Conservation (phyloP, 768 basidiomycete genomes). For the Holtermannia corniformis region DNA sequence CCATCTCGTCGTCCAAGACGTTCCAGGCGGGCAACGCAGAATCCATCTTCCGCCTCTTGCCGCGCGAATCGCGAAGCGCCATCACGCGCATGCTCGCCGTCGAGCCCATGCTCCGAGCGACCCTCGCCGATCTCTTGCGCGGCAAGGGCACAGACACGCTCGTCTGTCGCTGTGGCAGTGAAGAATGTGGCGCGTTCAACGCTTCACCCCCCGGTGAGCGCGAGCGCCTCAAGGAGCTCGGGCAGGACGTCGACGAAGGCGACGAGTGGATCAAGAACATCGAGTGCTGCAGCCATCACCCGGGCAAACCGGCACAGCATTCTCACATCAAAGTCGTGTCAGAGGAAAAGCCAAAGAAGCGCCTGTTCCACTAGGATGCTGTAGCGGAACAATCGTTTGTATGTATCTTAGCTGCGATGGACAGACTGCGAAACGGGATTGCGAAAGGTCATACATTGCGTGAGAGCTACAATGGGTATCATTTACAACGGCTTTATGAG, state of each 20-base stretch:
- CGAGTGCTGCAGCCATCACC: slow-evolving; percentile 39
- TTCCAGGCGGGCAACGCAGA: slow-evolving; percentile 68
- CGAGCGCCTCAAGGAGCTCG: slow-evolving; percentile 31
- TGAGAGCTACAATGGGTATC: too few relatives aligned
- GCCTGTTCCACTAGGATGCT: slow-evolving; percentile 36
- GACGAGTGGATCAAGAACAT: slow-evolving; percentile 82
- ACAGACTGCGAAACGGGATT: too few relatives aligned
- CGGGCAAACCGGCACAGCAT: slow-evolving; percentile 18
- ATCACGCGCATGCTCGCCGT: slow-evolving; percentile 89
- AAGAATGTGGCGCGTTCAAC: slow-evolving; percentile 43
- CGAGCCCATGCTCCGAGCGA: slow-evolving; percentile 79
- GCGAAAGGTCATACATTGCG: too few relatives aligned
- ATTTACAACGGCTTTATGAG: too few relatives aligned
- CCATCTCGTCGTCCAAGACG: slow-evolving; percentile 47
- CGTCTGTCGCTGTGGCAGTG: slow-evolving; percentile 64
- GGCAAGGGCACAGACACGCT: slow-evolving; percentile 68
- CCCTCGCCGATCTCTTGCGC: slow-evolving; percentile 79
- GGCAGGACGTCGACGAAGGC: slow-evolving; percentile 58
- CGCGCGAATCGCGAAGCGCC: slow-evolving; percentile 80
- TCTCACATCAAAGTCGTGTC: slow-evolving; percentile 39
- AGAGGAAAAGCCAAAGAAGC: slow-evolving; percentile 40
- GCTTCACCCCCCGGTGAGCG: slow-evolving; percentile 46
- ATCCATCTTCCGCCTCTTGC: slow-evolving; percentile 90
- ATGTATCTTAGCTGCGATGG: too few relatives aligned
- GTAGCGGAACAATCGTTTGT: neutral